Conservation (phyloP, 768 basidiomycete genomes). For the Sporobolomyces pararoseus region DNA sequence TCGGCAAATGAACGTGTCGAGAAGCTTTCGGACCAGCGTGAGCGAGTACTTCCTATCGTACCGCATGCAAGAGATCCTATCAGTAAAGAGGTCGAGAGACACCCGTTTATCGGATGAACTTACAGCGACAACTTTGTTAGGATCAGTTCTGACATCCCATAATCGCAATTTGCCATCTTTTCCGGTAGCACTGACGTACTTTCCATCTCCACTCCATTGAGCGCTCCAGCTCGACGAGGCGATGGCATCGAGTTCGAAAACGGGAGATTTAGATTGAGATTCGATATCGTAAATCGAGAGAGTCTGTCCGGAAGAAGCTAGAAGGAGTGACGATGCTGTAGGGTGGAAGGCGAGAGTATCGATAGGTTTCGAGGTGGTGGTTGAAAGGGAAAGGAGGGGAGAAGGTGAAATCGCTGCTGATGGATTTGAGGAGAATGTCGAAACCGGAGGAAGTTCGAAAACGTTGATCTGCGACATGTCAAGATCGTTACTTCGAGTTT, state of each 20-base stretch:
- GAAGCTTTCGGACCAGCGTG: conserved; percentile 34
- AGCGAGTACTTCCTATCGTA: neutral
- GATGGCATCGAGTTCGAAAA: neutral
- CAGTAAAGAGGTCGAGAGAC: neutral
- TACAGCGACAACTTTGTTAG: conserved; percentile 3
- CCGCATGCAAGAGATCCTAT: neutral
- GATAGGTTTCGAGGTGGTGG: conserved; percentile 18
- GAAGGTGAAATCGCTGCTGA: neutral
- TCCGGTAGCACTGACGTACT: conserved; percentile 7
- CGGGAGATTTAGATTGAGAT: neutral
- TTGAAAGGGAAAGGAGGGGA: conserved; percentile 1
- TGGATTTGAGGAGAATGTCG: neutral
- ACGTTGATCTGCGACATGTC: conserved; percentile 1
- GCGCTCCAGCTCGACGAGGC: conserved; percentile 17
- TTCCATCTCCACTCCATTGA: conserved; percentile 26
- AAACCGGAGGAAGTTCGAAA: conserved; percentile 5
- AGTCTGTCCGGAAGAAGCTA: neutral
- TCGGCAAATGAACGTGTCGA: conserved; percentile 29
- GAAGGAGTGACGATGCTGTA: conserved; percentile 18
- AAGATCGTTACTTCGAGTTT: neutral
- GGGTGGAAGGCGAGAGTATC: conserved; percentile 41
- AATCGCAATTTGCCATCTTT: conserved; percentile 31
- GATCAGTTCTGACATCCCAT: conserved; percentile 30
- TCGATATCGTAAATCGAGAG: conserved; percentile 25
- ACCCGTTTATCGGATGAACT: neutral